These are phyloP conservation scores for Chalciporus piperatoides DNA, from an alignment of 1,284 basidiomycete genomes.

Conservation along the genomic window DNA sequence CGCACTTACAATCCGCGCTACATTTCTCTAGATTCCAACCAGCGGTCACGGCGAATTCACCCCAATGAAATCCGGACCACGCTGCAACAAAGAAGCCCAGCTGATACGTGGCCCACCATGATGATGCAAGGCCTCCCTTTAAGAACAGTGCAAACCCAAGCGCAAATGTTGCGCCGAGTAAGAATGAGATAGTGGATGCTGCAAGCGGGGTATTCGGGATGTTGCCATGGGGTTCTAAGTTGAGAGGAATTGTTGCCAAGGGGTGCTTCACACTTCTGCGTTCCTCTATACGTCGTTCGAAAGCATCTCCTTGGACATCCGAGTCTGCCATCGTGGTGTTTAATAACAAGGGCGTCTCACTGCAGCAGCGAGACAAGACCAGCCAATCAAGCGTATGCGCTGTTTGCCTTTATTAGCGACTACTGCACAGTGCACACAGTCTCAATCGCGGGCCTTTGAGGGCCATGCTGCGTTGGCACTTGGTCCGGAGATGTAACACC, in stretches of 20 bases:
- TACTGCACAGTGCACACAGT: no score
- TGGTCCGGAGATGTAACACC: conserved; percentile 15
- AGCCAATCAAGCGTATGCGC: no score
- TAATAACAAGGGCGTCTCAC: neutral
- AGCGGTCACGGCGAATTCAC: conserved; percentile 93
- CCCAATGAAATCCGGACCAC: conserved; percentile 89
- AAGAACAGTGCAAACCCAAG: conserved; percentile 51
- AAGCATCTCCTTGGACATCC: conserved; percentile 29
- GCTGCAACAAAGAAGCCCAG: conserved; percentile 79
- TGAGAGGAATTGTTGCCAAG: conserved; percentile 52
- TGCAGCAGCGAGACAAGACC: no score
- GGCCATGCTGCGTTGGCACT: conserved; percentile 21
- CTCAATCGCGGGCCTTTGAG: neutral
- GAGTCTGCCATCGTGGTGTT: conserved; percentile 11
- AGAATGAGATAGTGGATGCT: conserved; percentile 69
- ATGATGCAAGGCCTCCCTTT: conserved; percentile 40
- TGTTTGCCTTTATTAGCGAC: conserved; percentile 21
- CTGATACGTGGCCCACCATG: conserved; percentile 72
- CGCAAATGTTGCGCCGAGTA: conserved; percentile 63
- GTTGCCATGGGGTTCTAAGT: conserved; percentile 47
- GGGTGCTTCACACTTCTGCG: conserved; percentile 40
- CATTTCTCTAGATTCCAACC: conserved; percentile 94
- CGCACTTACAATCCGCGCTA: conserved; percentile 82
- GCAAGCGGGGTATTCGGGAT: conserved; percentile 84
- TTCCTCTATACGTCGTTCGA: conserved; percentile 48